Evolutionary conservation across 2,329 filamentous ascomycete species (phyloP).

Genomic region (Aspergillus vadensis): DNA sequence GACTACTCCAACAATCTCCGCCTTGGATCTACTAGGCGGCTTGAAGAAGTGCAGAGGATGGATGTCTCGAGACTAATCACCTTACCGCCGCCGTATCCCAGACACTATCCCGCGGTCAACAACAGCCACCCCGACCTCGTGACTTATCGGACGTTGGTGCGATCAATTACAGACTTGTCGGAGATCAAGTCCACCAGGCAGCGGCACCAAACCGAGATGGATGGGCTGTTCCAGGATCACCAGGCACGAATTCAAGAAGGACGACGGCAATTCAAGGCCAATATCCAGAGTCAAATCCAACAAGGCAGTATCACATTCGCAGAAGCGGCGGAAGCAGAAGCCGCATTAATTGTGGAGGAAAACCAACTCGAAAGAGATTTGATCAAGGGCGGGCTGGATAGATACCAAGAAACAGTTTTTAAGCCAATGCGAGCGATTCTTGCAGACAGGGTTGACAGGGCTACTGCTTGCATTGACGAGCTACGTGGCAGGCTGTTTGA

Average conservation of each 20-base stretch:
- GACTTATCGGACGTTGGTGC: conserved; percentile 71
- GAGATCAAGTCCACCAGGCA: conserved; percentile 70
- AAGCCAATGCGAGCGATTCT: conserved; percentile 79
- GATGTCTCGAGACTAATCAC: conserved; percentile 93
- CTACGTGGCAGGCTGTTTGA: conserved; percentile 72
- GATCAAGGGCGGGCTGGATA: conserved; percentile 78
- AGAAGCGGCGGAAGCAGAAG: conserved; percentile 79
- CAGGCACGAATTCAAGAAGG: conserved; percentile 58
- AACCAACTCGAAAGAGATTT: conserved; percentile 69
- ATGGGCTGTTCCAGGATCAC: conserved; percentile 56
- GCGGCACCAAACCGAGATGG: conserved; percentile 53
- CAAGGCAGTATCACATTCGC: conserved; percentile 78
- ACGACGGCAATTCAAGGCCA: conserved; percentile 67
- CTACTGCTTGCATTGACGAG: conserved; percentile 75
- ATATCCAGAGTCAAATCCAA: conserved; percentile 77
- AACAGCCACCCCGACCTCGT: conserved; percentile 92
- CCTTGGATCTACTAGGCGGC: conserved; percentile 19
- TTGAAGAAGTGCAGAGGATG: conserved; percentile 57
- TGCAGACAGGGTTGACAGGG: conserved; percentile 70
- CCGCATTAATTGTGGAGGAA: conserved; percentile 71
- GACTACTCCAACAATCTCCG: conserved; percentile 21
- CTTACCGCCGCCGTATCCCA: conserved; percentile 87
- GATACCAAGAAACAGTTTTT: conserved; percentile 81
- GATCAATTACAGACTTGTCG: conserved; percentile 70
- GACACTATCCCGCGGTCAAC: conserved; percentile 92